Evolutionary conservation across 1,139 yeast species (phyloP).

Genomic region (Diutina sp.): DNA sequence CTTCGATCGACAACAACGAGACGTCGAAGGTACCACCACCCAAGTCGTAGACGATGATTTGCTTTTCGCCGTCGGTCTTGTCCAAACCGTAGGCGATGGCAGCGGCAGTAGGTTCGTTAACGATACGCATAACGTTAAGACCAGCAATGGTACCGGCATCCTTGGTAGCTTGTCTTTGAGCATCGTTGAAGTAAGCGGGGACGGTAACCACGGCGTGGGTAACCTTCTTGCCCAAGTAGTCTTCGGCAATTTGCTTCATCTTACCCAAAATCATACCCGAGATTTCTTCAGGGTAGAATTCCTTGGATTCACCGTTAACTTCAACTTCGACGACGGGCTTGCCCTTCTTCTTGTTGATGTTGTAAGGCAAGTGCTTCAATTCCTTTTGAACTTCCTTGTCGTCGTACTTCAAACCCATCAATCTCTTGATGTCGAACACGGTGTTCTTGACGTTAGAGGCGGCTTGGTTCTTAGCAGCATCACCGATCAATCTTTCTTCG

Average conservation of each 20-base stretch:
- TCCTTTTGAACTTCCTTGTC: constrained; percentile 47
- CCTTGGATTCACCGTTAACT: constrained; percentile 52
- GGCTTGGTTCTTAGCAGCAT: constrained; percentile 4
- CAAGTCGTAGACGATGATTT: constrained; percentile 83
- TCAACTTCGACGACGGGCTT: constrained; percentile 53
- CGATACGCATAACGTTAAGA: constrained; percentile 44
- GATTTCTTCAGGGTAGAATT: constrained; percentile 54
- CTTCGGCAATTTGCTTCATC: constrained; percentile 61
- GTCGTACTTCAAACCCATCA: constrained; percentile 51
- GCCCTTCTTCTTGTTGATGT: constrained; percentile 41
- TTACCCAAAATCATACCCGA: constrained; percentile 51
- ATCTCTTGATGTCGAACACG: constrained; percentile 56
- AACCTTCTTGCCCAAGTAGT: constrained; percentile 46
- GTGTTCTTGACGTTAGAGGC: constrained; percentile 51
- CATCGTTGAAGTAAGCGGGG: constrained; percentile 50
- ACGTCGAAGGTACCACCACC: constrained; percentile 99
- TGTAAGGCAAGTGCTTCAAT: constrained; percentile 53
- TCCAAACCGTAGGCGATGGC: constrained; percentile 55
- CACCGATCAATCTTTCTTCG: constrained; percentile 34
- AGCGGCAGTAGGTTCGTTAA: constrained; percentile 53
- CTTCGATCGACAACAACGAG: constrained; percentile 81
- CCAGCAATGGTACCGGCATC: constrained; percentile 55
- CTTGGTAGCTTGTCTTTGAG: constrained; percentile 53
- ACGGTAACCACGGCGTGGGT: constrained; percentile 70
- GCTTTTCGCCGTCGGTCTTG: constrained; percentile 63